Evolutionary conservation across 2,329 filamentous ascomycete species (phyloP), one percentile per base, ranked within the genome.

Genomic region (Pyrenochaeta sp.): DNA sequence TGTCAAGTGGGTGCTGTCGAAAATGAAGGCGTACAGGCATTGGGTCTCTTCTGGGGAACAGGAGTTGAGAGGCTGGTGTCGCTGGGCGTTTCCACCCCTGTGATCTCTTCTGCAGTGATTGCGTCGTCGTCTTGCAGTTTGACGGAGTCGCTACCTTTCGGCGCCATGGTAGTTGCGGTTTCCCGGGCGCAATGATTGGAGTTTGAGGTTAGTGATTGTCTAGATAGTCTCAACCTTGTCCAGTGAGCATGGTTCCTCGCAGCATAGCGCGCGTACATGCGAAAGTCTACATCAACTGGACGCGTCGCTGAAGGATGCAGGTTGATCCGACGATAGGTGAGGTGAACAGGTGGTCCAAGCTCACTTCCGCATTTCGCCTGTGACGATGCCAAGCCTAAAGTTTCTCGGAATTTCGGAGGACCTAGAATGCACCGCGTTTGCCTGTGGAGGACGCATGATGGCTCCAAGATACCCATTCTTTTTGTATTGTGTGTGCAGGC

Each of bases 11-110:
- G 4, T 11, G n/a, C 5, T 6, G 11, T n/a, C n/a, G n/a, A n/a
- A 13, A 28, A 20, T 30, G 27, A 29, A 7, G 41, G 35, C 61
- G 22, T 65, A 72, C 69, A 72, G 27, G 73, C 73, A 53, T 74
- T 74, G 24, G 58, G 61, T 2, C 67, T 63, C 26, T 69, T 67
- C 4, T 53, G 26, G 6, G n/a, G 48, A 32, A 1, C 39, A 43
- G 6, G 45, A 14, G 3, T 50, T 41, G 21, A 31, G 20, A 13
- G 22, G 10, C 14, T 24, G 27, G 24, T 41, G 9, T 41, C 15
- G 10, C 38, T 54, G 4, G 50, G 44, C 3, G 51, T 11, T 3
- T 50, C 44, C 13, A 47, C 49, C 10, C 48, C 50, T n/a, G 27
- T 46, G 17, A 60, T 51, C 35, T 68, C 60, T 13, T 59, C 52